Evolutionary conservation across 2,329 filamentous ascomycete genomes (phyloP), one percentile per base, ranked within the genome.

Genomic region (Arthrobotrys sphaeroides): DNA sequence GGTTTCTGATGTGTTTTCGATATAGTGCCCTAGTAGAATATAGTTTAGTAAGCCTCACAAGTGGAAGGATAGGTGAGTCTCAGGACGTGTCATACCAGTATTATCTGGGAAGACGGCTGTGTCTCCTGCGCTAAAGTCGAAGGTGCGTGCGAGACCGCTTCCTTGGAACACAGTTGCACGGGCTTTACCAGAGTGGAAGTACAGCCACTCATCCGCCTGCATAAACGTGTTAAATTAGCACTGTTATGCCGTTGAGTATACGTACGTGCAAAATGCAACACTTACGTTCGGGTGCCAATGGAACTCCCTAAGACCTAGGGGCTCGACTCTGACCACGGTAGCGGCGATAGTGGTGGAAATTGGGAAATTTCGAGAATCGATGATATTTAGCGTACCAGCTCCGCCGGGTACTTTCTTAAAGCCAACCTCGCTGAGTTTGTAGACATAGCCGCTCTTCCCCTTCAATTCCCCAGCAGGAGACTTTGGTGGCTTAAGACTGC

Each of bases 211-310:
- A 78, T 90, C 88, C 3, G 88, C 87, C 87, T 89, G 70, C 4
- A 55, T 10, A 24, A 40, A 4, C 16, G 33, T 20, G 26, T 59
- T 33, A 33, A 38, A 45, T 45, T 24, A 73, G 6, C 2, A 6
- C 28, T n/a, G 3, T 60, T 26, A 38, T 53, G 7, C 16, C n/a
- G n/a, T n/a, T n/a, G n/a, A n/a, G n/a, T n/a, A n/a, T 5, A 10
- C 10, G 16, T 12, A 24, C 38, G 36, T 77, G n/a, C 38, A 26
- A 59, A 9, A 13, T 22, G 26, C 72, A 61, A 51, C 16, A 7
- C 85, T 82, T 80, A 88, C 87, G 79, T 89, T 90, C 1, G 89
- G 89, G 80, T 90, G 89, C 90, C 89, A 91, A 79, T 91, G 89
- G 28, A 91, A 82, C 82, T 91, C 89, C 26, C 90, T 83, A 42